These are phyloP conservation scores for Exophiala bonariae DNA, from an alignment of 2,329 filamentous ascomycete genomes.

Conservation along the genomic window DNA sequence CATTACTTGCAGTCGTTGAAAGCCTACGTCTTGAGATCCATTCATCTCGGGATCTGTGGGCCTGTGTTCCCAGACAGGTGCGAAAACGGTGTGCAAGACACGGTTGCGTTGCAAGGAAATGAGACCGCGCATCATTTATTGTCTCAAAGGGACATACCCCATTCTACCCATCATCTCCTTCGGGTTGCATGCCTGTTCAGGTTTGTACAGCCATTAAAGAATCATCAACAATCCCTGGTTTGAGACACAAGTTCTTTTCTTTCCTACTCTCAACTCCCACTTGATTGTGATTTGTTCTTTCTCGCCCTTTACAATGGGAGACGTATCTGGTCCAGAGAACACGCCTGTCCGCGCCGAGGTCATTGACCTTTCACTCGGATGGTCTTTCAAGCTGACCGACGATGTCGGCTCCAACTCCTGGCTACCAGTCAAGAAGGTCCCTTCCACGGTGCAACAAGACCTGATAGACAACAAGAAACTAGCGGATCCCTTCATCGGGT, in stretches of 20 bases:
- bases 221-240: too few species aligned
- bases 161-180: too few species aligned
- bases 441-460: constrained; percentile 44
- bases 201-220: too few species aligned
- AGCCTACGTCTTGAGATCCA: too few species aligned
- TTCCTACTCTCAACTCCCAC: not conserved
- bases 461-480: constrained; percentile 40
- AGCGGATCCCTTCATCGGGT: constrained; percentile 68
- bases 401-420: constrained; percentile 34
- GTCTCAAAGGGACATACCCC: too few species aligned
- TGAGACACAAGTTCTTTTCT: not conserved
- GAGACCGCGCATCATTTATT: too few species aligned
- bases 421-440: constrained; percentile 38
- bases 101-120: too few species aligned
- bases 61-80: too few species aligned
- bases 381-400: constrained; percentile 39
- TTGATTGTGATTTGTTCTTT: not conserved
- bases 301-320: constrained; percentile 11
- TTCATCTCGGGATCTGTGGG: too few species aligned
- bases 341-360: constrained; percentile 4
- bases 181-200: too few species aligned
- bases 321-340: constrained; percentile 11
- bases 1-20: too few species aligned
- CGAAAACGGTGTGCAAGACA: too few species aligned
- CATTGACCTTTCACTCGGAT: constrained; percentile 29